A percentile compares a stretch with the other conserved stretches of the same genome.
phyloP scores from a whole-genome alignment of 176 grass and related monocot genomes.

The Musa beccarii region DNA sequence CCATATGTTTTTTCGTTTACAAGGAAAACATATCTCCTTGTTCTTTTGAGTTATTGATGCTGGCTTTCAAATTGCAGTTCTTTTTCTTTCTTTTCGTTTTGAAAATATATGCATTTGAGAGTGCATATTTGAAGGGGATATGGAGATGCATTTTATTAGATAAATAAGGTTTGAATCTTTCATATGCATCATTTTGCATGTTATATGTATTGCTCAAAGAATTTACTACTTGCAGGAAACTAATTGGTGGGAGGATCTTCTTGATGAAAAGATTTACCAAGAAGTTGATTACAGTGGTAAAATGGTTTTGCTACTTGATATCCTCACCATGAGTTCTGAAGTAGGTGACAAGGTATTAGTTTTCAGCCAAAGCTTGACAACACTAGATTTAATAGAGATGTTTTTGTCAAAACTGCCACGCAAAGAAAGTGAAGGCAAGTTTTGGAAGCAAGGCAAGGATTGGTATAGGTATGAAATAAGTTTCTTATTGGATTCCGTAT shows the following conservation, averaged over 20 bases:
- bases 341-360: constrained; percentile 79
- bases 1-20: too few species aligned
- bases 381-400: constrained; percentile 83
- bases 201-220: not conserved
- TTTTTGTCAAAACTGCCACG: constrained; percentile 72
- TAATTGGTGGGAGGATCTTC: constrained; percentile 84
- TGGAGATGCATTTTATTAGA: too few species aligned
- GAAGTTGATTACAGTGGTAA: constrained; percentile 86
- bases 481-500: too few species aligned
- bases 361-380: constrained; percentile 90
- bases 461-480: constrained; percentile 78
- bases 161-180: too few species aligned
- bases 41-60: too few species aligned
- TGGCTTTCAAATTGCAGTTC: too few species aligned
- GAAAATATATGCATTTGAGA: too few species aligned
- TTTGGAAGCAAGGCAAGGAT: constrained; percentile 93
- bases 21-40: too few species aligned
- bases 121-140: too few species aligned
- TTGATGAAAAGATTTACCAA: constrained; percentile 57
- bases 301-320: constrained; percentile 92
- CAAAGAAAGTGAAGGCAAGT: constrained; percentile 64
- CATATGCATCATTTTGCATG: not conserved
- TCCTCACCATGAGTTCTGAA: constrained; percentile 66
- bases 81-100: too few species aligned
- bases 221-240: constrained; percentile 31